Evolutionary conservation across 257 asterid species (phyloP).

Genomic region (Thymus quinquecostatus): DNA sequence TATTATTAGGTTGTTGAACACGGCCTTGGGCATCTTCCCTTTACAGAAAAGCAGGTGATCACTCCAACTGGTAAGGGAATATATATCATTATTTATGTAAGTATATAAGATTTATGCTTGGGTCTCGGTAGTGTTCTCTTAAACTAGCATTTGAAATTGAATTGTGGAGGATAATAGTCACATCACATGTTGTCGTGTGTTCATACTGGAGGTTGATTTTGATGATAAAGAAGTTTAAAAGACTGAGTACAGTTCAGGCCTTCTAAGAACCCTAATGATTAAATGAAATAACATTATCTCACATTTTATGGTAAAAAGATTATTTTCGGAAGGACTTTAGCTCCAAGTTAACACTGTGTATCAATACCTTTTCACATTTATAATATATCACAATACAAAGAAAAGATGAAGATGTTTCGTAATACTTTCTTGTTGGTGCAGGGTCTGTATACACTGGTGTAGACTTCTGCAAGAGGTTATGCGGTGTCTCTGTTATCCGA

Average conservation of each 20-base stretch:
- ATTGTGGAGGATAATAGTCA: neutral
- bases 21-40: constrained; percentile 98
- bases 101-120: neutral
- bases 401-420: constrained; percentile 5
- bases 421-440: constrained; percentile 42
- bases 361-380: neutral
- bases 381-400: neutral
- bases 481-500: constrained; percentile 96
- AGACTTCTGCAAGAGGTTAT: constrained; percentile 94
- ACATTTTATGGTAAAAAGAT: constrained; percentile 23
- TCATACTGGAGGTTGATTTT: neutral
- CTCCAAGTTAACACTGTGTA: neutral
- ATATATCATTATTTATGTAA: constrained; percentile 26
- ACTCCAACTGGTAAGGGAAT: constrained; percentile 91
- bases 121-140: constrained; percentile 17
- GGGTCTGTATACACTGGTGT: constrained; percentile 96
- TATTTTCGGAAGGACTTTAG: neutral
- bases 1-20: constrained; percentile 91
- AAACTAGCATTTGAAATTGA: neutral
- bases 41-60: constrained; percentile 94
- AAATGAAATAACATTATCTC: constrained; percentile 12
- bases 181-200: neutral
- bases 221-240: neutral
- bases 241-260: constrained; percentile 20
- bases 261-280: constrained; percentile 12